Evolutionary conservation across 371 early-diverging fungal species (phyloP).

Genomic region (Mortierella sp.): DNA sequence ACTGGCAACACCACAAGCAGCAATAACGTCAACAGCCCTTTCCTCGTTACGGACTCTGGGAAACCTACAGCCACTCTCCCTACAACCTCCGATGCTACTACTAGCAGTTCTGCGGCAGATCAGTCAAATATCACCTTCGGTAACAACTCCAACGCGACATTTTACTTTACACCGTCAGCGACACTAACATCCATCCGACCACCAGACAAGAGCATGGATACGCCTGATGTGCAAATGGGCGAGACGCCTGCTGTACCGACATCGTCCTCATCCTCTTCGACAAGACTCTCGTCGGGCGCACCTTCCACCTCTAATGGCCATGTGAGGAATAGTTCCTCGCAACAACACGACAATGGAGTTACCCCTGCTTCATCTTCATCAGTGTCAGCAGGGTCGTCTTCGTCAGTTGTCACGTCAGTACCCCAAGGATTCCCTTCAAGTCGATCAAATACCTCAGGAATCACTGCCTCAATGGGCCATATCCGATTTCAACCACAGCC

Average conservation of each 20-base stretch:
- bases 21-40: slow-evolving; percentile 10
- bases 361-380: neutral
- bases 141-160: neutral
- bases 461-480: slow-evolving; percentile 18
- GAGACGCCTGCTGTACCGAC: neutral
- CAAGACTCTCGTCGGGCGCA: neutral
- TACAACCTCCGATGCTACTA: neutral
- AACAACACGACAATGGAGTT: neutral
- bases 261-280: neutral
- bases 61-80: neutral
- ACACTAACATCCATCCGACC: neutral
- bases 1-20: neutral
- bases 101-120: neutral
- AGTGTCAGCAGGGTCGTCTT: neutral
- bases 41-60: slow-evolving; percentile 18
- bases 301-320: neutral
- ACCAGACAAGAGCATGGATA: neutral
- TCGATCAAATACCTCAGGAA: slow-evolving; percentile 21
- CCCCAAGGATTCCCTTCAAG: slow-evolving; percentile 6
- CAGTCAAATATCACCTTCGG: neutral
- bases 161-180: slow-evolving; percentile 21
- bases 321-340: neutral
- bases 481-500: slow-evolving; percentile 15
- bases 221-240: neutral
- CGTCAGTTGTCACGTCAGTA: neutral